These are phyloP conservation scores for Haberlea rhodopensis DNA, from an alignment of 257 asterid species.

Conservation along the genomic window DNA sequence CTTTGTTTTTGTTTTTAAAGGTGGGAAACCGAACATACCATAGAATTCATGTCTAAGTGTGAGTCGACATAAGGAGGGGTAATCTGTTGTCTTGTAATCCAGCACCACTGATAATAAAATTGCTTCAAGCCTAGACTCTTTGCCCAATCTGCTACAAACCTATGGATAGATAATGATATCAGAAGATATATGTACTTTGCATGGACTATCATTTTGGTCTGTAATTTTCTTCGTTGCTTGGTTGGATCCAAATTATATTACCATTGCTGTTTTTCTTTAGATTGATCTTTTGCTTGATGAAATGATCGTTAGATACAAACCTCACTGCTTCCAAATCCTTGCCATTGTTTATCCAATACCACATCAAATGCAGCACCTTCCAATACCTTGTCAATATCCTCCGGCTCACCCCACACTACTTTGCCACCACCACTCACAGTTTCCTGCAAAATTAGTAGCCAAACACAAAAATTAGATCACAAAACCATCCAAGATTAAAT, in stretches of 20 bases:
- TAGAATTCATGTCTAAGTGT: no score
- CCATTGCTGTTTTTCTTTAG: no score
- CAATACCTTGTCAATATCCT: constrained; percentile 66
- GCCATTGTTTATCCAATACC: constrained; percentile 95
- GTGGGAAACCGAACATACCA: no score
- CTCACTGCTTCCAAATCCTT: constrained; percentile 85
- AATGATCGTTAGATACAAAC: constrained; percentile 30
- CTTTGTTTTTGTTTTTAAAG: no score
- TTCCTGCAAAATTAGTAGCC: constrained; percentile 56
- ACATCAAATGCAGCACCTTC: constrained; percentile 74
- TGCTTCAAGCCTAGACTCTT: constrained; percentile 75
- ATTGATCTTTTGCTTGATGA: background rate
- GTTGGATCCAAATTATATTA: no score
- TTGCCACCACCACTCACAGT: constrained; percentile 75
- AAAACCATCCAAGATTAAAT: background rate
- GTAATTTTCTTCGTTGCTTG: background rate
- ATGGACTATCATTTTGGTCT: background rate
- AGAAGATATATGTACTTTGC: background rate
- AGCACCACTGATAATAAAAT: constrained; percentile 88
- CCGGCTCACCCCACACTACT: constrained; percentile 88
- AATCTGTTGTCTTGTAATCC: constrained; percentile 88
- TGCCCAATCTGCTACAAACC: constrained; percentile 97
- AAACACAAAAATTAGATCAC: background rate
- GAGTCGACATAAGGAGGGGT: constrained; percentile 90
- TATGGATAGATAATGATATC: constrained; percentile 27